Evolutionary conservation across 495 filamentous ascomycete genomes (phyloP).

Genomic region (Aspergillus nidulans): DNA sequence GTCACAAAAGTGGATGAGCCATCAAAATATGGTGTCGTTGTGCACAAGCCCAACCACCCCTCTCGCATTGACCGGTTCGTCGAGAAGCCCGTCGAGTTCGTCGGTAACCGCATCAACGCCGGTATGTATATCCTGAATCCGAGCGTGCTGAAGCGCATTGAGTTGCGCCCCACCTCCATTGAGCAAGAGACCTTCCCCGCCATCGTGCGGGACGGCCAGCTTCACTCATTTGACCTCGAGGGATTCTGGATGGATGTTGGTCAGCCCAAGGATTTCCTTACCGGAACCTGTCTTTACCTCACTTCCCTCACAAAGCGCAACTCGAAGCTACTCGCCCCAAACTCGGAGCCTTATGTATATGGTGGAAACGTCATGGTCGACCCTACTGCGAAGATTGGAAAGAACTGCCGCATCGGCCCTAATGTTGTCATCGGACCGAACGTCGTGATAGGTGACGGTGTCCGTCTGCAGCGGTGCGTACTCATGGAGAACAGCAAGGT

Average conservation of each 20-base stretch:
- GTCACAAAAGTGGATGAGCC: conserved; percentile 99
- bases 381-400: conserved; percentile 91
- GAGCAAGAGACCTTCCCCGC: conserved; percentile 99
- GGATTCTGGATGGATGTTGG: conserved; percentile 99
- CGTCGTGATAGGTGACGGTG: conserved; percentile 92
- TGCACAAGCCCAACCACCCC: conserved; percentile 91
- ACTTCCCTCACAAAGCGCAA: conserved; percentile 89
- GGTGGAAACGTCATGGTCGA: conserved; percentile 97
- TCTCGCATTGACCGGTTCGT: conserved; percentile 98
- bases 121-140: conserved; percentile 99
- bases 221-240: conserved; percentile 97
- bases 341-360: conserved; percentile 76
- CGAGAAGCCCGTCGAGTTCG: conserved; percentile 98
- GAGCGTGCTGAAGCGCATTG: conserved; percentile 83
- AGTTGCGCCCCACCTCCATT: conserved; percentile 97
- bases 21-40: conserved; percentile 97
- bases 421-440: conserved; percentile 97
- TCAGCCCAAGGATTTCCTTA: conserved; percentile 98
- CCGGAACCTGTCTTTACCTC: conserved; percentile 94
- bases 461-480: conserved; percentile 90
- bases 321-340: conserved; percentile 75
- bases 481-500: conserved; percentile 84
- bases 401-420: conserved; percentile 96
- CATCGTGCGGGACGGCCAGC: conserved; percentile 82
- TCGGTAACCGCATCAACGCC: conserved; percentile 98